phyloP scores from a whole-genome alignment of 257 asterid genomes.

The Haberlea rhodopensis region DNA sequence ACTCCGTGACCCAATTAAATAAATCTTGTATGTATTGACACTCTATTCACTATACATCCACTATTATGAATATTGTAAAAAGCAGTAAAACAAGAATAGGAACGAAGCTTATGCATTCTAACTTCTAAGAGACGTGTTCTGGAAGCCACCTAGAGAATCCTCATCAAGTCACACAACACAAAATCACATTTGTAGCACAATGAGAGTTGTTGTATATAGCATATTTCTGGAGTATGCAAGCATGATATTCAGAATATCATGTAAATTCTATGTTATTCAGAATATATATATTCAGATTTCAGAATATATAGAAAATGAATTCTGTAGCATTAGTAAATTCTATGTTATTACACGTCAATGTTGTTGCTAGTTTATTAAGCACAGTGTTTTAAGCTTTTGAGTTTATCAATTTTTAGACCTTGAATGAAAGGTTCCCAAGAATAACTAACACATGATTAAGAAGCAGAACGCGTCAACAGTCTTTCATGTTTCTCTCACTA shows the following conservation, averaged over 20 bases:
- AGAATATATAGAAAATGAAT: no score
- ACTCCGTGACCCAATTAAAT: no score
- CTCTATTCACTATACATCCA: no score
- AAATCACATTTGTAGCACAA: no score
- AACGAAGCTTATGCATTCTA: not conserved
- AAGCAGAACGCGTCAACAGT: not conserved
- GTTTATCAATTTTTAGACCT: not conserved
- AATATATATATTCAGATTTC: no score
- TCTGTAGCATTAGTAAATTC: not conserved
- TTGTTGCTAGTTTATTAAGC: not conserved
- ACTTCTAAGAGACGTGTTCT: not conserved
- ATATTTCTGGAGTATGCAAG: not conserved
- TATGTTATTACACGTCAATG: no score
- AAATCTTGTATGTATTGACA: no score
- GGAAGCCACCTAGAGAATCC: not conserved
- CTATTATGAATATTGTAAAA: no score
- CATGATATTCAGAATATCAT: not conserved
- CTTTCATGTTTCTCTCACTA: not conserved
- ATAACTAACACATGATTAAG: not conserved
- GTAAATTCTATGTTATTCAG: no score
- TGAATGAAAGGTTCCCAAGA: not conserved
- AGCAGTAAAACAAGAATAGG: not conserved
- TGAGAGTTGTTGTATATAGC: no score
- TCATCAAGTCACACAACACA: not conserved
- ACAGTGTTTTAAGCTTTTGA: not conserved